These are phyloP conservation scores for Alternaria alternata DNA, from an alignment of 2,329 filamentous ascomycete species.

Conservation along the genomic window DNA sequence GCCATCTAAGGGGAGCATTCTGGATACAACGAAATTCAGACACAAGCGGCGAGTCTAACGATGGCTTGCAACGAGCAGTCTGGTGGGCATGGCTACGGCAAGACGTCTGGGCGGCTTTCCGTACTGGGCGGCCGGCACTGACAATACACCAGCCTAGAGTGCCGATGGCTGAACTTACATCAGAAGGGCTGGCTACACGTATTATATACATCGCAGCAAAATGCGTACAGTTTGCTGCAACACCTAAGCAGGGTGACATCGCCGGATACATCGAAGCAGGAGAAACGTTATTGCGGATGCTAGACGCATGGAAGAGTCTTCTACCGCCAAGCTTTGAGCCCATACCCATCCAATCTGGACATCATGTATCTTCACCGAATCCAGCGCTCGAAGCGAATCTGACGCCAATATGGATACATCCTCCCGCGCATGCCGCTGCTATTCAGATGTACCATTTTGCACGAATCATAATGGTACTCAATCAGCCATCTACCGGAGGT, in stretches of 20 bases:
- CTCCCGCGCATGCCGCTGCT: slow-evolving; percentile 51
- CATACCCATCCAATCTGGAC: slow-evolving; percentile 41
- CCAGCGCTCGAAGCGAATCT: slow-evolving; percentile 11
- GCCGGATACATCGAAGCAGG: slow-evolving; percentile 53
- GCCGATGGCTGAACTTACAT: slow-evolving; percentile 56
- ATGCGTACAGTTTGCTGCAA: slow-evolving; percentile 65
- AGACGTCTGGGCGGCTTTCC: slow-evolving; percentile 70
- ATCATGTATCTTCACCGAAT: slow-evolving; percentile 14
- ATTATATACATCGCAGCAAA: slow-evolving; percentile 65
- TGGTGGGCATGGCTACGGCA: slow-evolving; percentile 74
- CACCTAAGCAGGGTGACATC: slow-evolving; percentile 54
- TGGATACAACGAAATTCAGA: slow-evolving; percentile 69
- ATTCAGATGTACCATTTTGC: slow-evolving; percentile 64
- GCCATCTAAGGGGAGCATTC: slow-evolving; percentile 70
- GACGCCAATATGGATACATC: slow-evolving; percentile 40
- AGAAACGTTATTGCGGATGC: slow-evolving; percentile 57
- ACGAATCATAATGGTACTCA: slow-evolving; percentile 61
- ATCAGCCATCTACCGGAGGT: slow-evolving; percentile 61
- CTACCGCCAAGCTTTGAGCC: slow-evolving; percentile 55
- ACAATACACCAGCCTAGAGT: slow-evolving; percentile 66
- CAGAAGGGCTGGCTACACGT: slow-evolving; percentile 62
- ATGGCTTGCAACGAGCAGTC: slow-evolving; percentile 64
- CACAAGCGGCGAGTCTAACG: slow-evolving; percentile 63
- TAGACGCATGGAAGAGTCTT: slow-evolving; percentile 60
- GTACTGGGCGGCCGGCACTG: slow-evolving; percentile 63